Evolutionary conservation across 441 rosid species (phyloP), one percentile per base, ranked within the genome.

Genomic region (Erysimum cheiri): DNA sequence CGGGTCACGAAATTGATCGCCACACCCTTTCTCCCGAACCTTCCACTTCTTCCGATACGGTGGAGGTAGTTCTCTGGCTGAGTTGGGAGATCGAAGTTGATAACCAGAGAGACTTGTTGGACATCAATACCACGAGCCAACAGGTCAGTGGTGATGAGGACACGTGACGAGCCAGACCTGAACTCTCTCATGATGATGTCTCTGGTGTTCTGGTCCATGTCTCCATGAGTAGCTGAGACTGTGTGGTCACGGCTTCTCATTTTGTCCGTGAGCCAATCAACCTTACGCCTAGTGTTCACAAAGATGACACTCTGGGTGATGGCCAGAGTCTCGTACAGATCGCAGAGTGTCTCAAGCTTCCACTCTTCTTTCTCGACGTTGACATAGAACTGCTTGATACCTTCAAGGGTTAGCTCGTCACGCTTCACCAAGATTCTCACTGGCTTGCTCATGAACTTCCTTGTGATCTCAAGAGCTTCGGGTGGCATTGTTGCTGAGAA

Each of bases 311-410:
- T 78, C 64, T 78, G 81, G 2, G 81, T 78, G 72, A 78, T 78
- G 29, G 81, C 81, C 0, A 78, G 58, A 36, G 93, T 89, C 79
- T 89, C 94, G 43, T 88, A 90, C 13, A 88, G 86, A 79, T 90
- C 92, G 11, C 94, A 88, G 3, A 90, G 88, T 5, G 90, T 87
- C 80, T 90, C 96, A 1, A 90, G 89, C 80, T 90, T 88, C 94
- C 90, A 90, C n/a, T 88, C 94, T 70, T 90, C 96, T 79, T 88
- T 83, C 15, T 90, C 94, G 0, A 87, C 87, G 29, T 88, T 87
- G 24, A 90, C 96, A 55, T 88, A 69, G 64, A 88, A 90, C 77
- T 90, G 94, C 82, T 90, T 83, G 77, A 83, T 83, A 80, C 87
- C 87, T 67, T 83, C 87, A 10, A 79, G 81, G 37, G 87, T 83